Evolutionary conservation across 768 basidiomycete genomes (phyloP).

Genomic region (Lactarius hengduanensis): DNA sequence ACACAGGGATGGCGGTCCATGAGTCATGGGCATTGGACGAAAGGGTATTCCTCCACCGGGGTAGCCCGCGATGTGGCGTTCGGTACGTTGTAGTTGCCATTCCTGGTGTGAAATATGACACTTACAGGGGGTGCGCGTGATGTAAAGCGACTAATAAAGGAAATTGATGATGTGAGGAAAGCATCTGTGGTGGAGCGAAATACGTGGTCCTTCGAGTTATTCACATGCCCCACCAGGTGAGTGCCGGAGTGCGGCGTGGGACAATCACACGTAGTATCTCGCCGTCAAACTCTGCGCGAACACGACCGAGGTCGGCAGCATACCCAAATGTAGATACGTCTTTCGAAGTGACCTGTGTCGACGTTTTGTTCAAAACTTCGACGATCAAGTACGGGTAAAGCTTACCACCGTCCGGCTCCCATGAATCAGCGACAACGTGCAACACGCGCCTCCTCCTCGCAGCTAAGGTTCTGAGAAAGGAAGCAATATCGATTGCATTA

Average conservation of each 20-base stretch:
- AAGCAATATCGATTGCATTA: conserved; percentile 14
- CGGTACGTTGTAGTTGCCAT: conserved; percentile 18
- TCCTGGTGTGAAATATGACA: conserved; percentile 23
- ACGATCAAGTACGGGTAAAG: background rate
- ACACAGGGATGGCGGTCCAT: conserved; percentile 5
- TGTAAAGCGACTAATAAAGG: conserved; percentile 24
- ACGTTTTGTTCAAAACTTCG: background rate
- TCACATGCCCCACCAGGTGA: conserved; percentile 31
- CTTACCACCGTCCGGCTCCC: conserved; percentile 61
- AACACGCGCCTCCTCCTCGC: conserved; percentile 63
- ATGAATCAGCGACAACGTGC: conserved; percentile 72
- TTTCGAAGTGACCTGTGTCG: conserved; percentile 62
- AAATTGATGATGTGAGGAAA: conserved; percentile 14
- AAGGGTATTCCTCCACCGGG: conserved; percentile 1
- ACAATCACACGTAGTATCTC: conserved; percentile 62
- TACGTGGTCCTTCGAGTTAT: conserved; percentile 16
- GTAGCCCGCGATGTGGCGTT: conserved; percentile 4
- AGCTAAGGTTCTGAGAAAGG: conserved; percentile 52
- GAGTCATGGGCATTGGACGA: conserved; percentile 4
- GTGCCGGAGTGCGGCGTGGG: conserved; percentile 41
- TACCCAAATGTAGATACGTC: conserved; percentile 73
- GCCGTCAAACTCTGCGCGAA: conserved; percentile 73
- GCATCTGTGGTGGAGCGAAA: conserved; percentile 12
- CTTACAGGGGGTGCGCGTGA: conserved; percentile 17
- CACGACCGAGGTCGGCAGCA: conserved; percentile 66